Evolutionary conservation across 1,284 basidiomycete genomes (phyloP).

Genomic region (Wallemia hederae): DNA sequence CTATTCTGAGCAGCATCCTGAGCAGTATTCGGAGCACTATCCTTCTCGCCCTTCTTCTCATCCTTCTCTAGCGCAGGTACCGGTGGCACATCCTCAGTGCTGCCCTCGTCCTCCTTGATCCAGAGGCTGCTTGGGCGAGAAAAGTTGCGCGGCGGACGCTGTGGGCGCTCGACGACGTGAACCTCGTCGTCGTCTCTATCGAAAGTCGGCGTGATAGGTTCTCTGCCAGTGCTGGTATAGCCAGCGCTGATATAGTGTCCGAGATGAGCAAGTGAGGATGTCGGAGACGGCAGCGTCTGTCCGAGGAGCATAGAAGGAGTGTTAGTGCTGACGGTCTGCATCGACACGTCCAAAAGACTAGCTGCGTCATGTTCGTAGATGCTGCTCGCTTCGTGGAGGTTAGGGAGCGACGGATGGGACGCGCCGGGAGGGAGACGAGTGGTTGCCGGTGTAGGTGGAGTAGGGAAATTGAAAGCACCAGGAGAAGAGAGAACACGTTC

Average conservation of each 20-base stretch:
- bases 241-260: neutral
- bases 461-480: neutral
- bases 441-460: neutral
- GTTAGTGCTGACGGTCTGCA: neutral
- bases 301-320: neutral
- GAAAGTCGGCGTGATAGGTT: neutral
- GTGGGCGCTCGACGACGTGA: neutral
- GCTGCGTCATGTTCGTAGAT: too few relatives aligned
- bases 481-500: neutral
- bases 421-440: neutral
- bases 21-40: too few relatives aligned
- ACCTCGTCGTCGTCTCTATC: neutral
- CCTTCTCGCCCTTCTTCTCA: too few relatives aligned
- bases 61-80: too few relatives aligned
- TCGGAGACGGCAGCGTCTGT: neutral
- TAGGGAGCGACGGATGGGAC: neutral
- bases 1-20: too few relatives aligned
- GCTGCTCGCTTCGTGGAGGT: neutral
- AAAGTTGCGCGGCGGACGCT: neutral
- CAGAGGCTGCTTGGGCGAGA: neutral
- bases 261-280: neutral
- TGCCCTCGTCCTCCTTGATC: neutral
- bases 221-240: neutral
- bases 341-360: too few relatives aligned
- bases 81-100: too few relatives aligned